phyloP scores from a whole-genome alignment of 305 asterid genomes.

The Rubia peregrina region DNA sequence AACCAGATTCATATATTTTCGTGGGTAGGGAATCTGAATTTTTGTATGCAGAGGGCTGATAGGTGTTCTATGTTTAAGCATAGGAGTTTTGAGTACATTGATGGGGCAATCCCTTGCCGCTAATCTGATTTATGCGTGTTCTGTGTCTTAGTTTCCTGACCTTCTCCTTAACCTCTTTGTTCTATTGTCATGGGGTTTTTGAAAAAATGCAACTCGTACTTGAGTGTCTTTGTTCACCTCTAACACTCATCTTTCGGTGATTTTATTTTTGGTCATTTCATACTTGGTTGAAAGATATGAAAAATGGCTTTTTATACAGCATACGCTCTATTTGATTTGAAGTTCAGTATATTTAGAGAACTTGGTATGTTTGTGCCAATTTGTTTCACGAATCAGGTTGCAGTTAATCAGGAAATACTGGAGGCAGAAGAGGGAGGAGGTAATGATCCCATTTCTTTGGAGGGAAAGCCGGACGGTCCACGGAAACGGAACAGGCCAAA shows the following conservation, averaged over 20 bases:
- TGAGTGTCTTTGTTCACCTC: not conserved
- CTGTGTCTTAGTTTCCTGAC: not conserved
- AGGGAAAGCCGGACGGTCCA: constrained; percentile 16
- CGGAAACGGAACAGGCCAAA: constrained; percentile 24
- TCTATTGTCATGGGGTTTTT: not conserved
- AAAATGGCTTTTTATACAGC: not conserved
- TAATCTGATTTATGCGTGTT: not conserved
- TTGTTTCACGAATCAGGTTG: constrained; percentile 15
- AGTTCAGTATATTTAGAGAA: not conserved
- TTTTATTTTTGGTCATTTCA: not conserved
- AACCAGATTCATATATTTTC: not conserved
- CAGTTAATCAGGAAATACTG: constrained; percentile 19
- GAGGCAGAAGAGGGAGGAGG: constrained; percentile 17
- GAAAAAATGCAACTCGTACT: not conserved
- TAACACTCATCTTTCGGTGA: not conserved
- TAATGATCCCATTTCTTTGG: constrained; percentile 10
- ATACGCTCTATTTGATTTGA: not conserved
- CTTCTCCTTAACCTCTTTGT: not conserved
- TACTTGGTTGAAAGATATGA: not conserved
- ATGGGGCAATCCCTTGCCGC: not conserved
- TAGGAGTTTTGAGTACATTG: not conserved
- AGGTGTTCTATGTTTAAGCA: not conserved
- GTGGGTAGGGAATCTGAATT: not conserved
- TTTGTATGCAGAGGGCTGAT: not conserved
- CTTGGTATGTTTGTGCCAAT: not conserved